Evolutionary conservation across 805 yeast genomes (phyloP).

Genomic region (Candida koratica): DNA sequence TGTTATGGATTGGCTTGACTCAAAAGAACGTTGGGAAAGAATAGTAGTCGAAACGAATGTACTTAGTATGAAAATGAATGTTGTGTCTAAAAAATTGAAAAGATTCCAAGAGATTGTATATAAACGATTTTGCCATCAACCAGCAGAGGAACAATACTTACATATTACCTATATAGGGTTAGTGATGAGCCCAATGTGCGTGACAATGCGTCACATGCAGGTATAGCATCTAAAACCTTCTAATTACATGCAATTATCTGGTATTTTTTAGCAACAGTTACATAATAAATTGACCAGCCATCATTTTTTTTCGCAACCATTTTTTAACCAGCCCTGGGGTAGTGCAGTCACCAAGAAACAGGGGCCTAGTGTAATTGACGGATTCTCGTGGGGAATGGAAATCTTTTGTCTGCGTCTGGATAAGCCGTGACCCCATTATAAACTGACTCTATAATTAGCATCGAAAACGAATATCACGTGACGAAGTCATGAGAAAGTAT

Average conservation of each 20-base stretch:
- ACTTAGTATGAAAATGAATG: neutral
- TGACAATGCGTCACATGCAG: conserved; percentile 1
- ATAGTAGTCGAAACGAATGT: conserved; percentile 6
- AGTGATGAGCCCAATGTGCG: neutral
- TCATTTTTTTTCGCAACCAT: conserved; percentile 6
- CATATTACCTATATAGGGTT: neutral
- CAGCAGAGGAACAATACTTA: conserved; percentile 1
- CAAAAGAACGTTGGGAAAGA: conserved; percentile 1
- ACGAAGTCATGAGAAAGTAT: no score
- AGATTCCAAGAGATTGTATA: conserved; percentile 1
- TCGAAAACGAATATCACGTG: no score
- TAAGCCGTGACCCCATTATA: no score
- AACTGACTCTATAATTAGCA: no score
- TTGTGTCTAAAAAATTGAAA: conserved; percentile 1
- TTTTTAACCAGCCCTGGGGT: conserved; percentile 3
- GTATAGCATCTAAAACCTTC: conserved; percentile 2
- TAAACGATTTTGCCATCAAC: conserved; percentile 3
- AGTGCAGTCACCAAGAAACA: no score
- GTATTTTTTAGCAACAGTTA: neutral
- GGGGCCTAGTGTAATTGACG: no score
- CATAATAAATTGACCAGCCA: conserved; percentile 5
- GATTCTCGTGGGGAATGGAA: no score
- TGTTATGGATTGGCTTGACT: neutral
- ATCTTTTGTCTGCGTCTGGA: no score
- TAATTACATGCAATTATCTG: neutral